Percentiles rank a stretch among this genome's conserved stretches.
phyloP scores from a whole-genome alignment of 1,284 basidiomycete species.

The Sporisorium scitamineum region DNA sequence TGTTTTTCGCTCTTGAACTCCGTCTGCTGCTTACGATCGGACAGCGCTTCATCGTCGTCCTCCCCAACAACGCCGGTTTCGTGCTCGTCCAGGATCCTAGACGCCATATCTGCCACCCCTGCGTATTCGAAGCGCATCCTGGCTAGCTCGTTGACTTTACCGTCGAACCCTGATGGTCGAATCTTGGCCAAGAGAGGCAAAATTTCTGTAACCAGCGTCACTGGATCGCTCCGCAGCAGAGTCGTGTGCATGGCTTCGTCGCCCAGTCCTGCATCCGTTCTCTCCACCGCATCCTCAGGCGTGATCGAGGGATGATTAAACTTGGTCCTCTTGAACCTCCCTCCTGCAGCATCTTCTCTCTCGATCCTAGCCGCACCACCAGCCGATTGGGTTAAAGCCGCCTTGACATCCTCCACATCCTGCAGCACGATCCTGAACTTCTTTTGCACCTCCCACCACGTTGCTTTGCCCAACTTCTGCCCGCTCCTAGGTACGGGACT shows the following conservation, averaged over 20 bases:
- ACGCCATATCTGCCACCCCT: slow-evolving; percentile 37
- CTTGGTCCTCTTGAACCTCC: slow-evolving; percentile 18
- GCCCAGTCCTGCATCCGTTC: slow-evolving; percentile 30
- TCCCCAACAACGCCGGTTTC: slow-evolving; percentile 27
- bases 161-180: slow-evolving; percentile 2
- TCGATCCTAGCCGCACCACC: background rate
- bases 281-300: slow-evolving; percentile 3
- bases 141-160: slow-evolving; percentile 12
- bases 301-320: slow-evolving; percentile 10
- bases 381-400: background rate
- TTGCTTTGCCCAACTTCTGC: slow-evolving; percentile 78
- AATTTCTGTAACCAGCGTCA: slow-evolving; percentile 38
- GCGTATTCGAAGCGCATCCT: slow-evolving; percentile 46
- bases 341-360: background rate
- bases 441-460: slow-evolving; percentile 71
- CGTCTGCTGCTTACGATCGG: background rate
- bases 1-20: slow-evolving; percentile 9
- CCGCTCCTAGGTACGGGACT: slow-evolving; percentile 79
- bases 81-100: slow-evolving; percentile 29
- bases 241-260: slow-evolving; percentile 3
- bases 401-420: slow-evolving; percentile 64
- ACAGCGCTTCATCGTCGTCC: background rate
- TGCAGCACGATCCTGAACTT: slow-evolving; percentile 66
- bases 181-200: slow-evolving; percentile 48
- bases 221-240: slow-evolving; percentile 14